Percentiles rank a stretch among this genome's conserved stretches.
These are phyloP conservation scores for Mycena citricolor DNA, from an alignment of 1,284 basidiomycete genomes.

Conservation along the genomic window DNA sequence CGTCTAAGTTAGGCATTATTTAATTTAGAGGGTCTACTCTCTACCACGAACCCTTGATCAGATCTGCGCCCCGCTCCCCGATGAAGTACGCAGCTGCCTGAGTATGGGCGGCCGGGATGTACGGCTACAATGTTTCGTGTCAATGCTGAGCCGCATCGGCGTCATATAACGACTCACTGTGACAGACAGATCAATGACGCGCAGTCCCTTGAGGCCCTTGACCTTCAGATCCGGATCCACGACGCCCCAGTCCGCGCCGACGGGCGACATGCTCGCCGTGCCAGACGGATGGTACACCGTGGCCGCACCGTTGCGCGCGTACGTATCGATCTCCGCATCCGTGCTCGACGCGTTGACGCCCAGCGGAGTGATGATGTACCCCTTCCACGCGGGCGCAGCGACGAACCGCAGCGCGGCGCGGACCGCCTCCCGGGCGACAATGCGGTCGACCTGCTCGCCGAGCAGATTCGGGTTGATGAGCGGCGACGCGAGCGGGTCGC, in stretches of 20 bases:
- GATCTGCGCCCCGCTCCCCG: conserved; percentile 22
- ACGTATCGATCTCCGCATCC: conserved; percentile 33
- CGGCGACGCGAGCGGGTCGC: conserved; percentile 24
- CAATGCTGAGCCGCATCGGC: background rate
- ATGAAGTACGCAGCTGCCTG: conserved; percentile 21
- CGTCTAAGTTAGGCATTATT: no score
- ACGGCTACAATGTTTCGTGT: conserved; percentile 9
- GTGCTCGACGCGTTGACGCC: no score
- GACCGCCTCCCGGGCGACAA: conserved; percentile 18
- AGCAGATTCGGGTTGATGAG: conserved; percentile 26
- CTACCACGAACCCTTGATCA: no score
- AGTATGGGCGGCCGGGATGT: conserved; percentile 20
- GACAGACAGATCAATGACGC: conserved; percentile 40
- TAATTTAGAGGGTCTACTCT: no score
- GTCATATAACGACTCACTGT: conserved; percentile 25
- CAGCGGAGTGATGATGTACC: no score
- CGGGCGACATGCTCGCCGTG: conserved; percentile 30
- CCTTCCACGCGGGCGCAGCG: conserved; percentile 20
- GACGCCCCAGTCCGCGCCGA: conserved; percentile 28
- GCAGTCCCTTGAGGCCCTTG: conserved; percentile 36
- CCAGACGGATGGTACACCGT: conserved; percentile 37
- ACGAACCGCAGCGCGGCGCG: conserved; percentile 20
- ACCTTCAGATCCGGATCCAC: conserved; percentile 39
- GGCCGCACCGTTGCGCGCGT: conserved; percentile 30
- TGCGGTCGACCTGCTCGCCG: conserved; percentile 20